Percentiles rank a stretch among this genome's conserved stretches.
Evolutionary conservation across 208 protist species (phyloP).

Genomic region (Eutreptiella sp.): DNA sequence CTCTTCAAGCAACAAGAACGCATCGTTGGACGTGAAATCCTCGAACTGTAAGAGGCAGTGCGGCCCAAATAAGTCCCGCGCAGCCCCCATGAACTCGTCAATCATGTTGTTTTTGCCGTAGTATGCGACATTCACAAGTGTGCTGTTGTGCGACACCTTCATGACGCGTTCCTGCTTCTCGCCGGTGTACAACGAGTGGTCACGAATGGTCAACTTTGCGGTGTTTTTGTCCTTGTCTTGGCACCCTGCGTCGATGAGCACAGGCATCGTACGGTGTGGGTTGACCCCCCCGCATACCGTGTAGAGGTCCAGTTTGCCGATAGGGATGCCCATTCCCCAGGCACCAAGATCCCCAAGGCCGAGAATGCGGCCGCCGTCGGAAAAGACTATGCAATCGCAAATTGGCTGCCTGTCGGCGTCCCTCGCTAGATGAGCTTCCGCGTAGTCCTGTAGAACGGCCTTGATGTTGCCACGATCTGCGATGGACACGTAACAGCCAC

Average conservation of each 20-base stretch:
- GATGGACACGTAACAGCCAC: slow-evolving; percentile 77
- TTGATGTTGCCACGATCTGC: slow-evolving; percentile 67
- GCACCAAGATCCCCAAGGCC: slow-evolving; percentile 85
- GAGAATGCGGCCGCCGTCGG: slow-evolving; percentile 88
- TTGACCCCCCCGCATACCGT: slow-evolving; percentile 74
- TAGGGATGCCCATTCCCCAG: slow-evolving; percentile 89
- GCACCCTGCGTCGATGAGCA: slow-evolving; percentile 78
- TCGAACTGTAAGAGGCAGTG: slow-evolving; percentile 84
- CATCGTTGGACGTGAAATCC: slow-evolving; percentile 88
- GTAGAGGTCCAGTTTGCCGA: slow-evolving; percentile 87
- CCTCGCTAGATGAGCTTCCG: too few species aligned
- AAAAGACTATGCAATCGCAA: slow-evolving; percentile 89
- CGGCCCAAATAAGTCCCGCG: slow-evolving; percentile 54
- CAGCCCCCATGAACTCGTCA: slow-evolving; percentile 79
- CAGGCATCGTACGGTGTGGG: slow-evolving; percentile 67
- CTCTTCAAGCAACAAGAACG: slow-evolving; percentile 80
- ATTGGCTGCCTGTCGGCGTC: slow-evolving; percentile 22
- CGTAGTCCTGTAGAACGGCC: slow-evolving; percentile 63
- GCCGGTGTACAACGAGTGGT: slow-evolving; percentile 73
- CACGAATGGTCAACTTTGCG: slow-evolving; percentile 67
- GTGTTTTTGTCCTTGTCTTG: too few species aligned
- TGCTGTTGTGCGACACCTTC: not conserved
- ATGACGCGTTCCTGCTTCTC: slow-evolving; percentile 53
- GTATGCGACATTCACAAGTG: slow-evolving; percentile 19
- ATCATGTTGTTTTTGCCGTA: slow-evolving; percentile 56